A percentile compares a stretch with the other conserved stretches of the same genome.
phyloP scores from a whole-genome alignment of 225 moss, liverwort and hornwort species.

The Marchantia paleacea region DNA sequence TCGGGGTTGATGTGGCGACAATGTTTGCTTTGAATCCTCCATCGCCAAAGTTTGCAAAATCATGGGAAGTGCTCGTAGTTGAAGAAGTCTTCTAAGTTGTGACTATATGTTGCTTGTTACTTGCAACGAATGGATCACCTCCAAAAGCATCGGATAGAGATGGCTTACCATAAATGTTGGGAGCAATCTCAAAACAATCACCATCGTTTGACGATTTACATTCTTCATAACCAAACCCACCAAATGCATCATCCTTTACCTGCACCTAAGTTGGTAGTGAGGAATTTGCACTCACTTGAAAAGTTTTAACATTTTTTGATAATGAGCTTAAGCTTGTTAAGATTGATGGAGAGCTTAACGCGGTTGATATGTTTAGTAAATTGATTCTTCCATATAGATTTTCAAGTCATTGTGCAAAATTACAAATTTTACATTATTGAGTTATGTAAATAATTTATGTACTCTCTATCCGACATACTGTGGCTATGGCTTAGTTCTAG shows the following conservation, averaged over 20 bases:
- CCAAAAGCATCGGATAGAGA: conserved; percentile 42
- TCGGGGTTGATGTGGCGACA: conserved; percentile 41
- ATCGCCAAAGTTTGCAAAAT: conserved; percentile 49
- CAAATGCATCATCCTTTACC: conserved; percentile 39
- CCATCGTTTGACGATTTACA: conserved; percentile 51
- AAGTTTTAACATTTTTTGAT: conserved; percentile 26
- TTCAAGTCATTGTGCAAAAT: too few species aligned
- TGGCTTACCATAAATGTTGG: conserved; percentile 29
- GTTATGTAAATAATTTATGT: too few species aligned
- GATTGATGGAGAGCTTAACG: too few species aligned
- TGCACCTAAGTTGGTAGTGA: conserved; percentile 26
- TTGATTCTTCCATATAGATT: too few species aligned
- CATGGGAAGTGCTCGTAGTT: conserved; percentile 48
- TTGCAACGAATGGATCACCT: conserved; percentile 70
- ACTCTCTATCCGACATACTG: too few species aligned
- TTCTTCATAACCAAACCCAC: conserved; percentile 43
- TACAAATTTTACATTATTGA: too few species aligned
- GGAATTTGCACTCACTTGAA: conserved; percentile 42
- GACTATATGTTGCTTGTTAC: conserved; percentile 49
- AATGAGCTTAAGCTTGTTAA: too few species aligned
- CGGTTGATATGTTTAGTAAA: too few species aligned
- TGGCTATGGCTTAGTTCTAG: too few species aligned
- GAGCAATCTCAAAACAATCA: conserved; percentile 38
- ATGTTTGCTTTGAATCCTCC: conserved; percentile 51
- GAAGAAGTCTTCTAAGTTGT: conserved; percentile 47